A percentile compares a stretch with the other conserved stretches of the same genome.
Conservation (phyloP, 257 asterid species). For the Asclepias syriaca region DNA sequence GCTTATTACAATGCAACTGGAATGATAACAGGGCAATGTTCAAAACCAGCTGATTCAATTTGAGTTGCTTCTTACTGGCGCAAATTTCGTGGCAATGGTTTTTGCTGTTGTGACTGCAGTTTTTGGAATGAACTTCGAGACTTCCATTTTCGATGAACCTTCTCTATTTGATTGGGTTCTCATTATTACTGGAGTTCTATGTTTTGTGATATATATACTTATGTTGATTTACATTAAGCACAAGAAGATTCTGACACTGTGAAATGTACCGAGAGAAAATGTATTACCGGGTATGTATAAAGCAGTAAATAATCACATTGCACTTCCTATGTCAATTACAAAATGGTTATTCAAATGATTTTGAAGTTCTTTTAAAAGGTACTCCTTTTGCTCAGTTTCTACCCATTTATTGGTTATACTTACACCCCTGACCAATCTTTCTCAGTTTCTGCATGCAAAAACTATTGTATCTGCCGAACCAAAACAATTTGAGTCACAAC, state of each 20-base stretch:
- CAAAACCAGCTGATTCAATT: conserved; percentile 92
- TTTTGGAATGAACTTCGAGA: conserved; percentile 85
- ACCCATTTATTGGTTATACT: background rate
- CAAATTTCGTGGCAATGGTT: conserved; percentile 77
- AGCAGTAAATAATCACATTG: background rate
- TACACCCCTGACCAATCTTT: background rate
- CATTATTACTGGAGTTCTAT: conserved; percentile 44
- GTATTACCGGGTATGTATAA: background rate
- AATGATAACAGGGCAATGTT: conserved; percentile 71
- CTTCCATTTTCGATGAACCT: conserved; percentile 51
- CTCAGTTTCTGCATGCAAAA: background rate
- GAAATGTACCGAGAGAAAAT: conserved; percentile 1
- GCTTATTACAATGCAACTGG: background rate
- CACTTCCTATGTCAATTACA: background rate
- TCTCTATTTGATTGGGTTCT: conserved; percentile 77
- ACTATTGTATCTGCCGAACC: conserved; percentile 30
- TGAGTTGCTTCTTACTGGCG: conserved; percentile 96
- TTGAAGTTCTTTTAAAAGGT: no score
- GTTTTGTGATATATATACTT: conserved; percentile 49
- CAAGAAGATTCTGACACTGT: conserved; percentile 76
- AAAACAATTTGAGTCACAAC: conserved; percentile 21
- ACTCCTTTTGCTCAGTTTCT: background rate
- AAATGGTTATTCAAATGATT: background rate
- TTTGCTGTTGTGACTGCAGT: conserved; percentile 91
- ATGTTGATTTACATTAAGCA: conserved; percentile 71